phyloP scores from a whole-genome alignment of 257 asterid species.

The Fraxinus cuspidata region DNA sequence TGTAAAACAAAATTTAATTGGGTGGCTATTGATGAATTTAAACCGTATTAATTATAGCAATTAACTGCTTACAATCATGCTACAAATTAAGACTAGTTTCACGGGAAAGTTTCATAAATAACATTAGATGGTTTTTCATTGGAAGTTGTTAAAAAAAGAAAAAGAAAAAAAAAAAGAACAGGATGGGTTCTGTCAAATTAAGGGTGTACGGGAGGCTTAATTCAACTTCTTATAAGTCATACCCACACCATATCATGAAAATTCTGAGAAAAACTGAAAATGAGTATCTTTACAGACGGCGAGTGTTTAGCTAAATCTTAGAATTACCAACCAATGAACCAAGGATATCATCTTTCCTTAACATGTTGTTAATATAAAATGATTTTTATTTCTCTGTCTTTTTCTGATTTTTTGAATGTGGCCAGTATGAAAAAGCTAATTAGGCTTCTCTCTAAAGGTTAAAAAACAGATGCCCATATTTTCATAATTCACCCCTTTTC shows the following conservation, averaged over 20 bases:
- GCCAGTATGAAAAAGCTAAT: conserved; percentile 23
- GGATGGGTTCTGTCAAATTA: too few relatives aligned
- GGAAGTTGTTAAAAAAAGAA: too few relatives aligned
- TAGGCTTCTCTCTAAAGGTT: conserved; percentile 12
- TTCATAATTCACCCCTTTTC: conserved; percentile 12
- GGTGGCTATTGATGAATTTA: too few relatives aligned
- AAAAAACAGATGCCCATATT: conserved; percentile 8
- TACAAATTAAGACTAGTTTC: too few relatives aligned
- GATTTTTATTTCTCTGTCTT: not conserved
- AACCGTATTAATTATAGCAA: not conserved
- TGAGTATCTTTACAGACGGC: not conserved
- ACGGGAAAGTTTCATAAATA: too few relatives aligned
- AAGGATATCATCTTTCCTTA: conserved; percentile 11
- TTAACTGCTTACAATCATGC: not conserved
- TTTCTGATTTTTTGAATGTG: not conserved
- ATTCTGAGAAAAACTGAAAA: not conserved
- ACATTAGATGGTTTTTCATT: too few relatives aligned
- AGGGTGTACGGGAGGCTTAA: too few relatives aligned
- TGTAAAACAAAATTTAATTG: too few relatives aligned
- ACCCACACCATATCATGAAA: not conserved
- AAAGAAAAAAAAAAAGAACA: too few relatives aligned
- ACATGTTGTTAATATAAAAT: not conserved
- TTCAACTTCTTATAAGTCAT: not conserved
- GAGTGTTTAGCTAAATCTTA: conserved; percentile 2
- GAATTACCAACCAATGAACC: conserved; percentile 14